A percentile compares a stretch with the other conserved stretches of the same genome.
These are phyloP conservation scores for Russula virescens DNA, from an alignment of 768 basidiomycete genomes.

Conservation along the genomic window DNA sequence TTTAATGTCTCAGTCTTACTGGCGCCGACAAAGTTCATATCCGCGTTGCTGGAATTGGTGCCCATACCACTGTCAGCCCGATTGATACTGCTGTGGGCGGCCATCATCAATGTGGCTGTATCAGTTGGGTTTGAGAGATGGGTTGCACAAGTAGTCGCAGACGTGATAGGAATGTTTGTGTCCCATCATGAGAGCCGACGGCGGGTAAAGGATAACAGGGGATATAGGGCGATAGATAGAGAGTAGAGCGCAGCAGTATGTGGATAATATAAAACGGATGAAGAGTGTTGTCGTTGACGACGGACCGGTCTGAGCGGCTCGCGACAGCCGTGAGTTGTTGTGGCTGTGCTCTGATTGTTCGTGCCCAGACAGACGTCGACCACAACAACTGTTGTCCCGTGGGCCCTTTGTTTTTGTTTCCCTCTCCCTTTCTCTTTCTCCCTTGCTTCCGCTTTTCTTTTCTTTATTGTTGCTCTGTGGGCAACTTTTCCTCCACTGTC, in stretches of 20 bases:
- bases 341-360: neutral
- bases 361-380: neutral
- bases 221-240: slow-evolving; percentile 82
- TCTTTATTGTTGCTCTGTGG: slow-evolving; percentile 32
- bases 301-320: slow-evolving; percentile 1
- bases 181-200: slow-evolving; percentile 35
- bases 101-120: slow-evolving; percentile 59
- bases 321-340: neutral
- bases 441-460: no score
- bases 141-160: slow-evolving; percentile 54
- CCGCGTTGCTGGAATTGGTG: slow-evolving; percentile 69
- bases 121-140: slow-evolving; percentile 77
- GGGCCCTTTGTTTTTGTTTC: slow-evolving; percentile 3
- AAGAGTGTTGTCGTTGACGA: no score
- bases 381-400: neutral
- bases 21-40: slow-evolving; percentile 54
- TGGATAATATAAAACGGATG: no score
- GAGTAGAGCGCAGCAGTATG: slow-evolving; percentile 38
- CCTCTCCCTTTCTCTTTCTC: slow-evolving; percentile 8
- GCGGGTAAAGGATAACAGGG: slow-evolving; percentile 58
- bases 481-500: slow-evolving; percentile 28
- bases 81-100: slow-evolving; percentile 59
- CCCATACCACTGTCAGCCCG: slow-evolving; percentile 63
- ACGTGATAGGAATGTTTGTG: slow-evolving; percentile 44
- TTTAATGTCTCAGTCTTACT: slow-evolving; percentile 80